Base-by-base conservation (phyloP, 352 stramenopile species). In the Globisporangium mamillatum region DNA sequence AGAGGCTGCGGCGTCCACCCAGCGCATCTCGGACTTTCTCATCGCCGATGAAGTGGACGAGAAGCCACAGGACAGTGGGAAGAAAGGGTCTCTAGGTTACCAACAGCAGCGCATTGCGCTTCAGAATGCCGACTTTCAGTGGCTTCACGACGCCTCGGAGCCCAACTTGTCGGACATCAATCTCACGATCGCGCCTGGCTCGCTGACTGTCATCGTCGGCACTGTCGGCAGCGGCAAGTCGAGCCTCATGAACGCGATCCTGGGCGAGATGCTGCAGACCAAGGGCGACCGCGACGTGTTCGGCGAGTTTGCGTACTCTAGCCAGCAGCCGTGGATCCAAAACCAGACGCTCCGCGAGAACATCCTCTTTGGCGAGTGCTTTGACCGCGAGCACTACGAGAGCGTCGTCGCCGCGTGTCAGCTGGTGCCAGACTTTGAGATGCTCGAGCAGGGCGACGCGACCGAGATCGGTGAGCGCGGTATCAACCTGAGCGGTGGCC, bases 401-500 rank as follows among this genome's bases (percentile, higher is more conserved):
- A 68, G 73, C 36, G 85, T 93, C 10, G 56, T 97, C 10, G 56
- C 73, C 9, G 81, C 83, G 0, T 98, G 93, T 66, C 83, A 90
- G 48, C 74, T 99, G 7, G 56, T 77, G 0, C 83, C 89, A 27
- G 96, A 99, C 72, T 72, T 99, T 27, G 82, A 84, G 36, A 70
- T 94, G 16, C 77, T 98, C 16, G 77, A 90, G 10, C 77, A 78
- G 36, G 95, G 95, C 1, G 96, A 99, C 71, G 53, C 75, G 57
- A 98, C 95, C 0, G 94, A 99, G 71, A 98, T 99, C 59, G 97
- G 96, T 9, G 94, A 82, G 50, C 73, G 84, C 4, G 91, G 91
- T 4, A 90, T 97, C 63, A 97, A 95, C 66, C 63, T 97, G 7
- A 92, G 80, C 58, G 90, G 90, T 9, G 90, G 90, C 1, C 90